Evolutionary conservation across 78 protist genomes (phyloP).

Genomic region (Acrasis kona): DNA sequence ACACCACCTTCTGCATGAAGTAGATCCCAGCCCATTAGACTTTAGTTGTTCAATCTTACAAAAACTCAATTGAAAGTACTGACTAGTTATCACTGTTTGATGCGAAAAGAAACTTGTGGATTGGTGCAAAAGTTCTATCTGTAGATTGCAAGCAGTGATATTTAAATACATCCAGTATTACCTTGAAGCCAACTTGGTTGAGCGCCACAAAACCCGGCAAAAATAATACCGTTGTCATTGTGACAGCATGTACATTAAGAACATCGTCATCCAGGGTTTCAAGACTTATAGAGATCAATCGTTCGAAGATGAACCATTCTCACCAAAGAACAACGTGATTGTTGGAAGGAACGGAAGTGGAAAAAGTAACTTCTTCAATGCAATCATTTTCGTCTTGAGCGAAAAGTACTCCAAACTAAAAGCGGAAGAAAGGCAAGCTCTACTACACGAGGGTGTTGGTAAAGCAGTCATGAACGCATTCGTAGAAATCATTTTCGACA

Average conservation of each 20-base stretch:
- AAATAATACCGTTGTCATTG: no score
- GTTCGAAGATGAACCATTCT: conserved; percentile 9
- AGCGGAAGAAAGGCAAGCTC: conserved; percentile 38
- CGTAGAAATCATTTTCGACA: conserved; percentile 91
- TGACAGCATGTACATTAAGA: conserved; percentile 51
- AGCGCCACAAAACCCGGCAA: no score
- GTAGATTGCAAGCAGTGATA: no score
- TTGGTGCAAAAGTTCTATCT: no score
- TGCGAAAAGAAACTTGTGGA: no score
- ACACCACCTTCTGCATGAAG: no score
- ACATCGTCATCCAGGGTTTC: conserved; percentile 44
- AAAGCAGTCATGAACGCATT: conserved; percentile 57
- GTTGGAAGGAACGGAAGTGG: conserved; percentile 78
- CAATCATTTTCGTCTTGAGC: conserved; percentile 78
- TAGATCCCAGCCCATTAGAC: no score
- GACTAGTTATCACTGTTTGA: no score
- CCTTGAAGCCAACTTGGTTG: no score
- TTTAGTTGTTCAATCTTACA: no score
- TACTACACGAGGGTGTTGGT: conserved; percentile 68
- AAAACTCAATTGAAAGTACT: no score
- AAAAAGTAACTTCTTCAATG: conserved; percentile 73
- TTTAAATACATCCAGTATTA: no score
- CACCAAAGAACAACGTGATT: conserved; percentile 20
- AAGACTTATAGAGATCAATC: conserved; percentile 30
- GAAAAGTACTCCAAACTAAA: conserved; percentile 27